Evolutionary conservation across 345 rosid species (phyloP), one percentile per base, ranked within the genome.

Genomic region (Citrus cavaleriei): DNA sequence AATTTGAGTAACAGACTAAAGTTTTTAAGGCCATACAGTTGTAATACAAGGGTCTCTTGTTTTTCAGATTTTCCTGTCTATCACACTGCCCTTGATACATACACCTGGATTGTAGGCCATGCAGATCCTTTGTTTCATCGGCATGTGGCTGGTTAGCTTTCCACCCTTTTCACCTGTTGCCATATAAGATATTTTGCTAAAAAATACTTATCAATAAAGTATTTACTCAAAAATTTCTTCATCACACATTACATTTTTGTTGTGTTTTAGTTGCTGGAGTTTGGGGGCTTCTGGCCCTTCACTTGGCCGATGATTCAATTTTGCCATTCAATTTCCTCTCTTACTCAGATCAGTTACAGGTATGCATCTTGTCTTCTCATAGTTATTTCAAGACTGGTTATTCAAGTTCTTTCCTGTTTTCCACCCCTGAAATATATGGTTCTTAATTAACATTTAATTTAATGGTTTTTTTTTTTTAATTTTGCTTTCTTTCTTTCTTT

Each of bases 81-180:
- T 75, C 99, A 96, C 87, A 96, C 98, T 7, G 98, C 94, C 32
- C 91, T 88, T 75, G 99, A 96, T 86, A 86, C 94, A 67, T 96
- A 89, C 66, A 89, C 89, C 68, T 96, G 97, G 99, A 86, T 96
- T 88, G 81, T 83, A 75, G 87, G 81, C 80, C 40, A 89, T 1
- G 97, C 88, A 1, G 98, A 96, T 85, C 98, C 98, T 18, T 78
- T 87, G 72, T 91, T 94, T 81, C 93, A 87, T 60, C 97, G 97
- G 14, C 99, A 96, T 80, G 91, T 94, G 72, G 95, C 98, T 18
- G 94, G 99, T 94, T 82, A 84, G 87, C 58, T 81, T 21, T 68
- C 51, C 58, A 71, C 77, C n/a, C 70, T 66, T 72, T 64, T 1
- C 4, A 38, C 30, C 25, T 62, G 63, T 24, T 4, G 42, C 51